Percentiles rank a stretch among this genome's conserved stretches.
Conservation (phyloP, 176 grass and related monocot species). For the Ensete glaucum region DNA sequence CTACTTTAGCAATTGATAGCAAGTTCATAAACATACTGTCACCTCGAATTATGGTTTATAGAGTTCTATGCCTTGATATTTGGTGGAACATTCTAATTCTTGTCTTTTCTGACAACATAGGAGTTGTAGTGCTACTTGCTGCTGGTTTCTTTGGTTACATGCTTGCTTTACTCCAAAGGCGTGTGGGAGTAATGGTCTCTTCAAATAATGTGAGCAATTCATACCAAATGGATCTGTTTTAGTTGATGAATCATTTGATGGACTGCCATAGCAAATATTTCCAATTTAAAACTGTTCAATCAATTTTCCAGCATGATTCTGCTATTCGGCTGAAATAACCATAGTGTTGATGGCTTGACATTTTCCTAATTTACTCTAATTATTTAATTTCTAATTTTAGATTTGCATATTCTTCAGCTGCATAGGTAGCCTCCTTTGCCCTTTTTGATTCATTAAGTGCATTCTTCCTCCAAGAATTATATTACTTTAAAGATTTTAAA, state of each 20-base stretch:
- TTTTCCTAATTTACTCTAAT: neutral
- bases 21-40: neutral
- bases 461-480: neutral
- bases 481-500: neutral
- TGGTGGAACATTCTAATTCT: neutral
- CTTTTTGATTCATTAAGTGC: neutral
- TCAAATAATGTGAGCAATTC: conserved; percentile 48
- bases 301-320: neutral
- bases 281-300: neutral
- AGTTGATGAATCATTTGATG: neutral
- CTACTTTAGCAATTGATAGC: neutral
- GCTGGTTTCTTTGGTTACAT: conserved; percentile 96
- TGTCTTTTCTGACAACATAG: conserved; percentile 20
- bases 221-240: neutral
- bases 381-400: neutral
- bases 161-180: conserved; percentile 82
- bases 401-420: neutral
- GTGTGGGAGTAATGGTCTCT: conserved; percentile 64
- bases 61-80: neutral
- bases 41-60: no score
- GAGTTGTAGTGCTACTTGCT: conserved; percentile 76
- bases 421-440: neutral
- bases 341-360: neutral
- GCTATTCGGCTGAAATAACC: neutral
- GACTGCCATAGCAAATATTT: neutral